Percentiles rank a stretch among this genome's conserved stretches.
Evolutionary conservation across 2,329 filamentous ascomycete species (phyloP).

Genomic region (Scedosporium minutisporum): DNA sequence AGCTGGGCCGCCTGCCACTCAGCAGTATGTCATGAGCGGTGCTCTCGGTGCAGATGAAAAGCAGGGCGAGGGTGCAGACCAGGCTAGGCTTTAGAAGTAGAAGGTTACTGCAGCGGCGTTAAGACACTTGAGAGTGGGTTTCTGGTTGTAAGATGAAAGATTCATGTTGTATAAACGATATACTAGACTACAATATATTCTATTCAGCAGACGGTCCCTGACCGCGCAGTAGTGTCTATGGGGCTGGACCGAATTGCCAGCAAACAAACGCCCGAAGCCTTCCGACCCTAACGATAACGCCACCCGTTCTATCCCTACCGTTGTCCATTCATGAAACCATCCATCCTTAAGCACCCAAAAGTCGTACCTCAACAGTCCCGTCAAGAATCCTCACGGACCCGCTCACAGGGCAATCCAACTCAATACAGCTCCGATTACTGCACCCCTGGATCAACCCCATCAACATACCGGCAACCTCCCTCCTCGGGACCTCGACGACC

Average conservation of each 20-base stretch:
- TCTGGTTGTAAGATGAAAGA: too few species aligned
- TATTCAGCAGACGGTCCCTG: too few species aligned
- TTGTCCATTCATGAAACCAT: background rate
- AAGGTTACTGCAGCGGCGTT: background rate
- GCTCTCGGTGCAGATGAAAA: background rate
- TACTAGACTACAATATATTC: too few species aligned
- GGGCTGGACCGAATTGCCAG: too few species aligned
- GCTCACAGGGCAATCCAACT: background rate
- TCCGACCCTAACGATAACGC: background rate
- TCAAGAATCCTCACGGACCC: background rate
- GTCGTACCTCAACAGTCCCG: background rate
- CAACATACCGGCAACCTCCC: background rate
- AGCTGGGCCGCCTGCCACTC: conserved; percentile 12
- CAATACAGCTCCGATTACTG: background rate
- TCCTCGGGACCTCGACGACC: background rate
- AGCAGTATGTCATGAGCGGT: conserved; percentile 3
- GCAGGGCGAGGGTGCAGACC: background rate
- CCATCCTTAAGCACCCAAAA: background rate
- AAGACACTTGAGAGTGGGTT: background rate
- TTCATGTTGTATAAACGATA: too few species aligned
- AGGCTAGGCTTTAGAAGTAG: background rate
- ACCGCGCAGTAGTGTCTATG: too few species aligned
- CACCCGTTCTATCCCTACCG: background rate
- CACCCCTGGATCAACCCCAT: background rate
- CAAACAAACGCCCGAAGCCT: background rate